Conservation (phyloP, 179 eudicot genomes). For the Gypsophila paniculata region DNA sequence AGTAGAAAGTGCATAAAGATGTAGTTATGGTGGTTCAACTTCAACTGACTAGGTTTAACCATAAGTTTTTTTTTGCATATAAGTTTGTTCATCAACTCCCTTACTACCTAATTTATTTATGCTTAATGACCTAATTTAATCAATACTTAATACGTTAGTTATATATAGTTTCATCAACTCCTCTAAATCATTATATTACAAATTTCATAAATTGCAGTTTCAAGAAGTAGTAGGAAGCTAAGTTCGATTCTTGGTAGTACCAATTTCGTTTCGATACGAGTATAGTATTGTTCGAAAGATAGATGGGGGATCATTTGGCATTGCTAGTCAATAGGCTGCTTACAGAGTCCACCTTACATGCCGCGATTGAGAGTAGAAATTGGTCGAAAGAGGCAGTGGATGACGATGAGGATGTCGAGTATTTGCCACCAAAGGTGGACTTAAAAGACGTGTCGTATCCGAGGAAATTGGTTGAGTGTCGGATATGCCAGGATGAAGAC, state of each 20-base stretch:
- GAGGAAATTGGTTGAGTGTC: constrained; percentile 75
- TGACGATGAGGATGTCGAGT: constrained; percentile 33
- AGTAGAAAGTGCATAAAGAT: too few relatives aligned
- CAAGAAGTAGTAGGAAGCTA: constrained; percentile 2
- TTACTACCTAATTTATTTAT: neutral
- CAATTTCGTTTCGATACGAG: neutral
- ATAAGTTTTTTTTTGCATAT: neutral
- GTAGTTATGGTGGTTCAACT: constrained; percentile 20
- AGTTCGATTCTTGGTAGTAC: neutral
- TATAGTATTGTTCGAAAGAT: constrained; percentile 19
- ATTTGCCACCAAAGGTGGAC: constrained; percentile 27
- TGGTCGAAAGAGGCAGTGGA: constrained; percentile 28
- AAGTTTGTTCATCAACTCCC: constrained; percentile 19
- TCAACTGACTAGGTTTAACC: constrained; percentile 12
- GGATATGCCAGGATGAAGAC: constrained; percentile 95
- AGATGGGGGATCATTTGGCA: constrained; percentile 50
- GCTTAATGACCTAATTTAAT: neutral
- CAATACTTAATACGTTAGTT: neutral
- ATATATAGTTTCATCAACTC: constrained; percentile 1
- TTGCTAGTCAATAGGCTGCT: constrained; percentile 37
- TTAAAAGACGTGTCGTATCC: constrained; percentile 32
- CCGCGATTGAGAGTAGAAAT: constrained; percentile 36
- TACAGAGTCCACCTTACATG: constrained; percentile 46
- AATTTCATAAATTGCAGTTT: constrained; percentile 3
- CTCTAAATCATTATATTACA: neutral